Evolutionary conservation across 2,329 filamentous ascomycete species (phyloP), one percentile per base, ranked within the genome.

Genomic region (Beauveria sp.): DNA sequence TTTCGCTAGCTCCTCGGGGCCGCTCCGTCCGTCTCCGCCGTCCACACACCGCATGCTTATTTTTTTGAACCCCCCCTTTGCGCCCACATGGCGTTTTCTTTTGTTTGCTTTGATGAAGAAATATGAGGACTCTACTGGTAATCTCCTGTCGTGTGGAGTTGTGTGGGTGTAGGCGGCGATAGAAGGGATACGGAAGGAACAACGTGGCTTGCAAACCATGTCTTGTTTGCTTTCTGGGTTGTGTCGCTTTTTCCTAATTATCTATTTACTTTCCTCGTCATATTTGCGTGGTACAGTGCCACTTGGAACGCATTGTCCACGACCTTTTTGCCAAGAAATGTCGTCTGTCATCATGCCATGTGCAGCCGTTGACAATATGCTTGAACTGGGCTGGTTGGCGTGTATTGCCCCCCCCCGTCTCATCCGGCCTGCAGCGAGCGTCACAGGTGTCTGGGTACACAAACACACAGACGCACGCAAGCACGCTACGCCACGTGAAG

Each of bases 1-100:
- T 30, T 20, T 12, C 26, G 18, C 53, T 46, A 43, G 8, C 14
- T 34, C 8, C 9, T 55, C 52, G 34, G 52, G 52, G 24, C 40
- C 53, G 53, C 53, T 26, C 53, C 53, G 53, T 34, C 53, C 51
- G 41, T 55, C 40, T 55, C 53, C 18, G 53, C 53, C 50, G 5
- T 46, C 37, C 37, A 43, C 20, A 5, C 34, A 28, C 12, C 20
- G 20, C 22, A 22, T 14, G 47, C 26, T 34, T 51, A 51, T 30
- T 30, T 30, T 51, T 51, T 28, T 51, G 47, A 55, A 14, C 40
- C 14, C 52, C 26, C 10, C 3, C 9, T 12, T 30, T 3, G 20
- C 51, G 12, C 20, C 51, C 51, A 41, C 51, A 40, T 53, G 30
- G 30, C 50, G 18, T 34, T 26, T 16, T 26, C 16, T 3, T 48